phyloP scores from a whole-genome alignment of 2,329 filamentous ascomycete species.

The Ophioceras dolichostomum region DNA sequence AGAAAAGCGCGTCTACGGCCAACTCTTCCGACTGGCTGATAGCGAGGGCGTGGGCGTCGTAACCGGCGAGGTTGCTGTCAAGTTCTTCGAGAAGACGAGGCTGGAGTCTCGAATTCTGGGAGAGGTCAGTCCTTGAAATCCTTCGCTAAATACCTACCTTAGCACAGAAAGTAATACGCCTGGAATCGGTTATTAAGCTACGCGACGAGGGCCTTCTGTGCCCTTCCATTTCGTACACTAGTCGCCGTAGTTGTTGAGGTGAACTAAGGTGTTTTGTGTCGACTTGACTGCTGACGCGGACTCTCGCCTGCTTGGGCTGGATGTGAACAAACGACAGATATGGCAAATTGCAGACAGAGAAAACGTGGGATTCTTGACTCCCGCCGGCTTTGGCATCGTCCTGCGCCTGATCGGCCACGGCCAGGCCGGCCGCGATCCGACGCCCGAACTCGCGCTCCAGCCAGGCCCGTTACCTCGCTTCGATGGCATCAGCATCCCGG shows the following conservation, averaged over 20 bases:
- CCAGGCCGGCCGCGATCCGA: conserved; percentile 75
- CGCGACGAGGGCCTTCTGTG: no score
- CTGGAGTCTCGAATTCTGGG: conserved; percentile 77
- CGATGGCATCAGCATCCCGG: conserved; percentile 52
- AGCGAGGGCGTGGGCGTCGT: conserved; percentile 85
- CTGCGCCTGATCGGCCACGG: conserved; percentile 91
- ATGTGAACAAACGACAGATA: conserved; percentile 46
- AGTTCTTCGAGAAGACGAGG: conserved; percentile 95
- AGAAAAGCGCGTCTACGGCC: conserved; percentile 87
- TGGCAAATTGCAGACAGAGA: conserved; percentile 98
- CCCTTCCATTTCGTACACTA: no score
- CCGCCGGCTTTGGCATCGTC: conserved; percentile 85
- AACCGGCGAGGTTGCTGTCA: conserved; percentile 89
- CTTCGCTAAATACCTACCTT: no score
- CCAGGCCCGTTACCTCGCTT: conserved; percentile 87
- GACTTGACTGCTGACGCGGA: conserved; percentile 2
- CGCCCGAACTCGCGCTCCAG: conserved; percentile 68
- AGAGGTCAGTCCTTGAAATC: conserved; percentile 63
- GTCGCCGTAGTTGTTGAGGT: no score
- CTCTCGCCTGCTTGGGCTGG: background rate
- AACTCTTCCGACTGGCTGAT: conserved; percentile 88
- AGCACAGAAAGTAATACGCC: no score
- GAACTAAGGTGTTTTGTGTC: no score
- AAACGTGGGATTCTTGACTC: conserved; percentile 88
- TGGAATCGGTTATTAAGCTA: no score